A percentile compares a stretch with the other conserved stretches of the same genome.
phyloP scores from a whole-genome alignment of 2,329 filamentous ascomycete genomes.

The Trichoderma brevicompactum region DNA sequence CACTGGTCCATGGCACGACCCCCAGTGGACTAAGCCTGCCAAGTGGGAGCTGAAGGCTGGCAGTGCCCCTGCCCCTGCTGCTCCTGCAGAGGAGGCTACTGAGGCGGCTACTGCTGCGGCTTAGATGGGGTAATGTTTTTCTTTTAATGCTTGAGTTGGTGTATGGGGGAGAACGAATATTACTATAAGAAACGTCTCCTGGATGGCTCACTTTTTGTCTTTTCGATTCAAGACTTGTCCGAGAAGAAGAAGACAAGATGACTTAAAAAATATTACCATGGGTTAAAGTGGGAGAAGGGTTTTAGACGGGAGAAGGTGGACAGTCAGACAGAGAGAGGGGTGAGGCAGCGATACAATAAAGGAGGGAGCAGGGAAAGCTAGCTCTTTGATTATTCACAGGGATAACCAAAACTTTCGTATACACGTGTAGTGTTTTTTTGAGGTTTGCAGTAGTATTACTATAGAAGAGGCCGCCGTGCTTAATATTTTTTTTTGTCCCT shows the following conservation, averaged over 20 bases:
- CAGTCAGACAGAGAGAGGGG: not conserved
- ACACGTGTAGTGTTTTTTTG: slow-evolving; percentile 1
- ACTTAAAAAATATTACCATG: slow-evolving; percentile 8
- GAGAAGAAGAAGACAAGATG: slow-evolving; percentile 6
- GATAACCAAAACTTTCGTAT: slow-evolving; percentile 11
- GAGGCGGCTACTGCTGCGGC: slow-evolving; percentile 44
- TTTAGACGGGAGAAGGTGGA: slow-evolving; percentile 10
- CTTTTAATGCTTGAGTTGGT: slow-evolving; percentile 26
- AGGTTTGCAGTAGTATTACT: not conserved
- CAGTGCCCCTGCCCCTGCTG: slow-evolving; percentile 36
- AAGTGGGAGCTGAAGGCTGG: slow-evolving; percentile 63
- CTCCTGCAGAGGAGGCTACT: slow-evolving; percentile 40
- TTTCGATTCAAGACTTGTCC: slow-evolving; percentile 5
- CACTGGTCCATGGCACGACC: slow-evolving; percentile 84
- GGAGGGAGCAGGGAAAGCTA: slow-evolving; percentile 20
- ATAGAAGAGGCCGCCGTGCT: slow-evolving; percentile 7
- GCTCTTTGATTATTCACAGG: slow-evolving; percentile 24
- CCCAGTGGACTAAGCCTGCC: slow-evolving; percentile 66
- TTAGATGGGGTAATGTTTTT: slow-evolving; percentile 33
- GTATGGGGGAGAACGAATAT: slow-evolving; percentile 2
- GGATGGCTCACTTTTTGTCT: slow-evolving; percentile 26
- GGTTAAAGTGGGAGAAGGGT: slow-evolving; percentile 21
- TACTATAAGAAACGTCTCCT: slow-evolving; percentile 10
- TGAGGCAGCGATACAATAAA: not conserved
- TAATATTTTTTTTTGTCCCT: not conserved